Evolutionary conservation across 129 eudicot genomes (phyloP), one percentile per base, ranked within the genome.

Genomic region (Flaveria robusta): DNA sequence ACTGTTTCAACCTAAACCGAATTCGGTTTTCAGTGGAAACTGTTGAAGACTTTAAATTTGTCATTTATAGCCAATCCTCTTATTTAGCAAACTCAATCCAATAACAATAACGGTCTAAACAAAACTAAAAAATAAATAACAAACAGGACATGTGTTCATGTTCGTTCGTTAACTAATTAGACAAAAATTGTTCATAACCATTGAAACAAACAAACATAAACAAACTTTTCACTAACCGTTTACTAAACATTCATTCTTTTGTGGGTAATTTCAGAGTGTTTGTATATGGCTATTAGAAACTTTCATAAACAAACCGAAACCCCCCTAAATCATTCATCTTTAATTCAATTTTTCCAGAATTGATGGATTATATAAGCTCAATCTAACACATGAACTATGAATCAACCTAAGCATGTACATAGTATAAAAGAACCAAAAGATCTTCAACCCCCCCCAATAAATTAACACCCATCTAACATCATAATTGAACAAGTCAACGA

Each of bases 401-500:
- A 54, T 55, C 19, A 52, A 43, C 20, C 74, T 60, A 45, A 47
- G 31, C 31, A 24, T 62, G 39, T 75, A n/a, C 59, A 42, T 41
- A 66, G 45, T 9, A 46, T 15, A 41, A 12, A 74, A 3, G 37
- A 37, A 14, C 12, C 27, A 66, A 39, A 42, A 10, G 42, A 39
- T 24, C 22, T 23, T 18, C 22, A 42, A 74, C 26, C 26, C 27
- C 27, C 58, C 43, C 39, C 24, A 59, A n/a, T 42, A 58, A 45
- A 18, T 42, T 46, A 55, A 19, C 49, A 67, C 7, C n/a, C 55
- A 76, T 51, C 43, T 19, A 18, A 76, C 41, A 34, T 5, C 7
- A 34, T 34, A 34, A 34, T 34, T 34, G 66, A 78, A 29, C 31
- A 78, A 59, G 82, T 70, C 77, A 78, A 78, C 77, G 15, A 12